Base-by-base conservation (phyloP, 306 rosid species). In the Bauhinia variegata region DNA sequence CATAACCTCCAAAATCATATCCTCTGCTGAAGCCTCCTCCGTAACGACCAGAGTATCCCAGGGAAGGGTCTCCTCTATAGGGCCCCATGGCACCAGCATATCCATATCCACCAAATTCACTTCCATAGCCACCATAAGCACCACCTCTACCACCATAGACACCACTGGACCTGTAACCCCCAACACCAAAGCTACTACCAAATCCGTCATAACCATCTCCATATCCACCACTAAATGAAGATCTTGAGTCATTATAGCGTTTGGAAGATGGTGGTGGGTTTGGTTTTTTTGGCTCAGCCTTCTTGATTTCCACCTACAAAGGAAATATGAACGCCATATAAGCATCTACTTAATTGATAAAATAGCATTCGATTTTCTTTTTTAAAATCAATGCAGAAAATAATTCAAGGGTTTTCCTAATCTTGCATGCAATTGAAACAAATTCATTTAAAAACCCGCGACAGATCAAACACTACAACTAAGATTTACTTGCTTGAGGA, bases 251-350 rank as follows among this genome's bases (percentile, higher is more conserved):
- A 57, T 78, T 85, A 49, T 86, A 86, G 19, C 99, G 93, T 72
- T 83, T 89, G n/a, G 96, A 84, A 17, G 96, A 79, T 37, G 86
- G 87, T 16, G 93, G 87, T 51, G 87, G 75, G 74, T 82, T 88
- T 43, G 96, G 78, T 82, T 93, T 93, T 80, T 88, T 90, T 6
- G 99, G 99, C 69, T 93, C 99, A n/a, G 99, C 99, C 75, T 90
- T 90, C 79, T 93, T 93, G 60, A 90, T 90, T 78, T 93, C 99
- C 80, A 93, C 99, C 99, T 93, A 79, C 63, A 71, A 60, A 69
- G 42, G 60, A 63, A 60, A 75, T 30, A 41, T 37, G 23, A 5
- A 11, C 10, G 38, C 17, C 33, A 58, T 32, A 57, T 39, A 47
- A 30, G 15, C 43, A 31, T 41, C 47, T 59, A 63, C 39, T 49